Base-by-base conservation (phyloP, 305 asterid genomes). In the Stenogyne calaminthoides region DNA sequence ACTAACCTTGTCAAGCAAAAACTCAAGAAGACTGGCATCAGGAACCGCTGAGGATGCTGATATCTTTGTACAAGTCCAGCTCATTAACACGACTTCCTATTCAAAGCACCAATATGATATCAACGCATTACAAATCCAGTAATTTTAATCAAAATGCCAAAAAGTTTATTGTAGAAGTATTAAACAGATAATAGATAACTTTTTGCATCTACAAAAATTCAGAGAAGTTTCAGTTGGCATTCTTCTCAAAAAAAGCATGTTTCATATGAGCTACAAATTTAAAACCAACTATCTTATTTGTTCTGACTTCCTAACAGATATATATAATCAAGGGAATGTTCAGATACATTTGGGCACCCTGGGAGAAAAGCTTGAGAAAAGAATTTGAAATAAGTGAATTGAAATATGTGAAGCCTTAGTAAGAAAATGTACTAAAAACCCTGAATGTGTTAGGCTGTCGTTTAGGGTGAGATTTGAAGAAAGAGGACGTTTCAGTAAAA, bases 61-160 rank as follows among this genome's bases (percentile, higher is more conserved):
- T 76, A 92, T 89, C 86, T 90, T 95, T 37, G 94, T 83, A 81
- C 94, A 89, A 19, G 97, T 85, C 99, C 99, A 95, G 78, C 92
- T 96, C 99, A 95, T 95, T 76, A 95, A 70, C 58, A 95, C 98
- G 15, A 86, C 84, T 86, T 92, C 99, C 99, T 95, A 76, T 62
- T 76, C 76, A 77, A 71, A 83, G 70, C 75, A 67, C 62, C 76
- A 80, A 76, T 58, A 71, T 49, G 6, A 71, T 60, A 76, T 70
- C 58, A 65, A 42, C 29, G 66, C 58, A 71, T 67, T 12, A 59
- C 80, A 74, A 65, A 63, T 71, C 29, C 55, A 49, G 51, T 44
- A 27, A 40, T 27, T 32, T 49, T 36, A 57, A 47, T 25, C 42
- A 55, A 60, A 61, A 58, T 14, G 25, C 22, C 34, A 47, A 18